These are phyloP conservation scores for Trypanosoma conorhini DNA, from an alignment of 208 protist genomes.

Conservation along the genomic window DNA sequence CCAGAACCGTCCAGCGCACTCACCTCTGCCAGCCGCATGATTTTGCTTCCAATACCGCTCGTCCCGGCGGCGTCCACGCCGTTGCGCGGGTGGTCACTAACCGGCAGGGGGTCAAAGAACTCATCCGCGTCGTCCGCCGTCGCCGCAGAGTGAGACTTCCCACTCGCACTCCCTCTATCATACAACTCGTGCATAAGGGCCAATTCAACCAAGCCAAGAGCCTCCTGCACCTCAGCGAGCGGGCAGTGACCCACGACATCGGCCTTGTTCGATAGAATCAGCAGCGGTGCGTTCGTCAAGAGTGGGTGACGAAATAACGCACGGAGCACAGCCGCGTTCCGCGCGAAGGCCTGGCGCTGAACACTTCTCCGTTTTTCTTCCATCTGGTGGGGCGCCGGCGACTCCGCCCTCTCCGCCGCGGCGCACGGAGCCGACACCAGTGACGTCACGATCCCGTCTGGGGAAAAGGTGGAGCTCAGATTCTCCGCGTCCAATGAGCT, in stretches of 20 bases:
- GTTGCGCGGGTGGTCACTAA: neutral
- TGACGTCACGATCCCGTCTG: neutral
- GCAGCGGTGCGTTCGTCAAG: slow-evolving; percentile 74
- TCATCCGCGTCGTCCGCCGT: neutral
- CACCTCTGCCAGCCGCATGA: slow-evolving; percentile 45
- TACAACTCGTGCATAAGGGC: slow-evolving; percentile 51
- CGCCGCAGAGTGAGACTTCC: neutral
- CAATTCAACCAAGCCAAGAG: slow-evolving; percentile 60
- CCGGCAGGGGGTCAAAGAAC: neutral
- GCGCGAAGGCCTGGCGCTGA: slow-evolving; percentile 26
- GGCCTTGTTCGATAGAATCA: slow-evolving; percentile 95
- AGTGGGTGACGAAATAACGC: slow-evolving; percentile 77
- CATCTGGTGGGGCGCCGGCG: neutral
- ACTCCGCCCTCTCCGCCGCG: neutral
- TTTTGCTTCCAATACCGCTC: slow-evolving; percentile 62
- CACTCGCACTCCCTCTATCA: slow-evolving; percentile 3
- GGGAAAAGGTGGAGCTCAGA: neutral
- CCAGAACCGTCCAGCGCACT: slow-evolving; percentile 57
- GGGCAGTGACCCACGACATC: slow-evolving; percentile 68
- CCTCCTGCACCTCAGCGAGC: slow-evolving; percentile 57
- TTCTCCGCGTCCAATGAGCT: neutral
- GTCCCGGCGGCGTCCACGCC: slow-evolving; percentile 14
- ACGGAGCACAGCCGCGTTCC: slow-evolving; percentile 62
- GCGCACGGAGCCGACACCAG: neutral
- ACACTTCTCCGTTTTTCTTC: neutral